phyloP scores from a whole-genome alignment of 2,329 filamentous ascomycete species.

The Neofusicoccum laricinum region DNA sequence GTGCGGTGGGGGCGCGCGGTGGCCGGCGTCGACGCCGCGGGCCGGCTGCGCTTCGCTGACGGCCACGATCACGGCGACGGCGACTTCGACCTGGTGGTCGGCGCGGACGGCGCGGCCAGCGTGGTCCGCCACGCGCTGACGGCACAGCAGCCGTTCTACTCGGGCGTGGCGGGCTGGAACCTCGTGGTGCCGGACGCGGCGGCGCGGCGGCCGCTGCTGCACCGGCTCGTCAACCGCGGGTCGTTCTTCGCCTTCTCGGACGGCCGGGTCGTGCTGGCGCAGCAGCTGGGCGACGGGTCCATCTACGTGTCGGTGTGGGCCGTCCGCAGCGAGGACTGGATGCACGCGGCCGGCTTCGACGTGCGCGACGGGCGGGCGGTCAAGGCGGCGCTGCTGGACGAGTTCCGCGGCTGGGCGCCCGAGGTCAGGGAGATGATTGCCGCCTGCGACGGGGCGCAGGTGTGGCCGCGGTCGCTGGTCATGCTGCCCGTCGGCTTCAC shows the following conservation, averaged over 20 bases:
- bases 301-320: too few relatives aligned
- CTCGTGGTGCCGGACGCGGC: conserved; percentile 29
- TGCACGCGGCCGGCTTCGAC: not conserved
- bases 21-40: too few relatives aligned
- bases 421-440: conserved; percentile 27
- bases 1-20: conserved; percentile 24
- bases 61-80: conserved; percentile 18
- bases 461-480: conserved; percentile 27
- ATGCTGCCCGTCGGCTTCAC: conserved; percentile 39
- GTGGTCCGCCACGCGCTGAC: not conserved
- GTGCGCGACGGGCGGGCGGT: conserved; percentile 14
- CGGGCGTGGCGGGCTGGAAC: conserved; percentile 34
- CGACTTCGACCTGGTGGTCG: not conserved
- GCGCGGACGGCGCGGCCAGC: too few relatives aligned
- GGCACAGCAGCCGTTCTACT: conserved; percentile 34
- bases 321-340: conserved; percentile 23
- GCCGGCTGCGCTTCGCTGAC: too few relatives aligned
- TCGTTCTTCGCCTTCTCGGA: conserved; percentile 26
- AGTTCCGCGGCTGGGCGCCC: conserved; percentile 31
- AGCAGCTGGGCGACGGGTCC: too few relatives aligned
- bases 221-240: conserved; percentile 34
- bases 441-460: conserved; percentile 22
- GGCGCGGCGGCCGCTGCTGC: conserved; percentile 25
- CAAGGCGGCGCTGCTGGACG: conserved; percentile 20
- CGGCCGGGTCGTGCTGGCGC: too few relatives aligned